phyloP scores from a whole-genome alignment of 2,329 filamentous ascomycete genomes.

The Plectosphaerella plurivora region DNA sequence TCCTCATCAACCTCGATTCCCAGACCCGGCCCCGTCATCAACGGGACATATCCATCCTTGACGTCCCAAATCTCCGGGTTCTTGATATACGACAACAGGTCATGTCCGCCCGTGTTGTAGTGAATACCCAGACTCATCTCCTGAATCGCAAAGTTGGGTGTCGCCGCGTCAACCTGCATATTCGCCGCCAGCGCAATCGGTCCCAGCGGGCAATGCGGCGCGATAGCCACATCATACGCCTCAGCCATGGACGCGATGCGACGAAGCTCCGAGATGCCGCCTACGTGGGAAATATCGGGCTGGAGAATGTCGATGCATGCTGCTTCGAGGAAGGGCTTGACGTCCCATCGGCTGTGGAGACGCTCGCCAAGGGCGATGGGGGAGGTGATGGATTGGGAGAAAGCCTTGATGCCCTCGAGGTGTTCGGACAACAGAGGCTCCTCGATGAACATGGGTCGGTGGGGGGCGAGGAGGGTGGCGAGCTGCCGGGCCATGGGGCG shows the following conservation, averaged over 20 bases:
- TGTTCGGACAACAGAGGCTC: constrained; percentile 68
- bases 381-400: constrained; percentile 47
- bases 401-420: constrained; percentile 56
- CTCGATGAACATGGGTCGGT: constrained; percentile 71
- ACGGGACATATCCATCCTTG: constrained; percentile 59
- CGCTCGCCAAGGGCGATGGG: constrained; percentile 72
- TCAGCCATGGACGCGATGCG: constrained; percentile 69
- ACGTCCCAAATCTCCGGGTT: constrained; percentile 63
- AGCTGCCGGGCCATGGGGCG: constrained; percentile 80
- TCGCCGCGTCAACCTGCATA: constrained; percentile 59
- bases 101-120: constrained; percentile 65
- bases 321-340: constrained; percentile 66
- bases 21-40: constrained; percentile 56
- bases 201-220: constrained; percentile 69
- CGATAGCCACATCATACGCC: constrained; percentile 68
- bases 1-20: constrained; percentile 72
- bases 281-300: constrained; percentile 67
- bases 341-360: constrained; percentile 68
- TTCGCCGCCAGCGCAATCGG: constrained; percentile 69
- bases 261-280: constrained; percentile 67
- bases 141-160: constrained; percentile 66
- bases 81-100: constrained; percentile 62
- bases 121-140: constrained; percentile 80
- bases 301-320: constrained; percentile 67
- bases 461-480: constrained; percentile 60